Conservation (phyloP, 1,139 yeast species). For the Suhomyces coccinellae region DNA sequence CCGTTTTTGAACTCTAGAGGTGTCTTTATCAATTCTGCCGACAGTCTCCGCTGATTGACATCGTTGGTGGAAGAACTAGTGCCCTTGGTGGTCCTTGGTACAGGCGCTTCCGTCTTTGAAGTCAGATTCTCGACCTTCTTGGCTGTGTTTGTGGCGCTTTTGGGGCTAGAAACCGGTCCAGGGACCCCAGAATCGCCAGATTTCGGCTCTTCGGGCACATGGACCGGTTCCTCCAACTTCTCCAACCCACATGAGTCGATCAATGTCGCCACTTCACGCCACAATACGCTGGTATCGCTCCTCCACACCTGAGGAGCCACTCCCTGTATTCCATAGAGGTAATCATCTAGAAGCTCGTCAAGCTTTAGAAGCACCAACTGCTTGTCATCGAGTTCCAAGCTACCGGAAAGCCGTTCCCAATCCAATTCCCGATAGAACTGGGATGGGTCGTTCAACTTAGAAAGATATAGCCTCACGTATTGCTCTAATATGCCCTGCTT, state of each 20-base stretch:
- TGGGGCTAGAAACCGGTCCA: not conserved
- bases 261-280: not conserved
- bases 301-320: constrained; percentile 4
- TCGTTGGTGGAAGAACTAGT: no score
- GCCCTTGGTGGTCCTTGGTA: not conserved
- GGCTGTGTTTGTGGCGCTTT: not conserved
- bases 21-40: constrained; percentile 31
- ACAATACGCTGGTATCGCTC: constrained; percentile 1
- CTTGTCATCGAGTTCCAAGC: constrained; percentile 17
- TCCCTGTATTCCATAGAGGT: constrained; percentile 12
- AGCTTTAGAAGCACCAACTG: constrained; percentile 24
- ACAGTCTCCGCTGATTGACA: constrained; percentile 26
- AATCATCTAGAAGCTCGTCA: constrained; percentile 26
- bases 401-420: constrained; percentile 18
- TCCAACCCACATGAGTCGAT: constrained; percentile 5
- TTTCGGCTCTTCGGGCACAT: not conserved
- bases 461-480: constrained; percentile 16
- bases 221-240: not conserved
- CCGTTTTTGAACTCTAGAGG: constrained; percentile 9
- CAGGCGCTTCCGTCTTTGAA: no score
- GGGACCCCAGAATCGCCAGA: not conserved
- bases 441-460: constrained; percentile 14
- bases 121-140: not conserved
- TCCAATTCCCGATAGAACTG: constrained; percentile 22
- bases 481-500: constrained; percentile 20